phyloP scores from a whole-genome alignment of 2,329 filamentous ascomycete species.

The Dactylonectria macrodidyma region DNA sequence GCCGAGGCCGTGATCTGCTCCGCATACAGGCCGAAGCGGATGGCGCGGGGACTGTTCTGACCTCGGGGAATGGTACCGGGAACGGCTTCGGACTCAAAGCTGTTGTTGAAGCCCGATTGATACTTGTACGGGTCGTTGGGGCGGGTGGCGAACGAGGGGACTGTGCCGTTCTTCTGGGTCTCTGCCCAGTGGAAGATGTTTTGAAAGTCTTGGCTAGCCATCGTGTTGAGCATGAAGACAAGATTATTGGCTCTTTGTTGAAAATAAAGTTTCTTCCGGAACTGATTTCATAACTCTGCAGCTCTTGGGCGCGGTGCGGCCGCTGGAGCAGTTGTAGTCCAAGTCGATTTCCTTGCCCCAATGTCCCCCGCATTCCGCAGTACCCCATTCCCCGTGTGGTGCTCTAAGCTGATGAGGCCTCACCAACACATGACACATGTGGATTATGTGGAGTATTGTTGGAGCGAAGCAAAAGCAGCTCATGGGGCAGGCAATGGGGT shows the following conservation, averaged over 20 bases:
- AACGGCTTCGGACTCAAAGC: constrained; percentile 57
- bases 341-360: too few species aligned
- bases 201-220: constrained; percentile 57
- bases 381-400: too few species aligned
- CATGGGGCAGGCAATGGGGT: too few species aligned
- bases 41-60: constrained; percentile 59
- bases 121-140: constrained; percentile 64
- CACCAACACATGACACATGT: too few species aligned
- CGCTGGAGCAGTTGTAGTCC: too few species aligned
- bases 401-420: too few species aligned
- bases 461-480: too few species aligned
- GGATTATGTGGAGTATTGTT: too few species aligned
- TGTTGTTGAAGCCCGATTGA: constrained; percentile 68
- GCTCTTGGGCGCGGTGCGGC: too few species aligned
- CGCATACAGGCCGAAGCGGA: constrained; percentile 55
- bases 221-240: neutral
- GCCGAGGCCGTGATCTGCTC: constrained; percentile 59
- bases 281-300: too few species aligned
- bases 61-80: constrained; percentile 60
- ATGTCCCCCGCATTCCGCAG: too few species aligned
- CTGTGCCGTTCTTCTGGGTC: constrained; percentile 68
- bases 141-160: constrained; percentile 65
- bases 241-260: neutral
- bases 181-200: constrained; percentile 70
- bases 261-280: neutral